phyloP scores from a whole-genome alignment of 2,329 filamentous ascomycete genomes.

The Colletotrichum limetticola region DNA sequence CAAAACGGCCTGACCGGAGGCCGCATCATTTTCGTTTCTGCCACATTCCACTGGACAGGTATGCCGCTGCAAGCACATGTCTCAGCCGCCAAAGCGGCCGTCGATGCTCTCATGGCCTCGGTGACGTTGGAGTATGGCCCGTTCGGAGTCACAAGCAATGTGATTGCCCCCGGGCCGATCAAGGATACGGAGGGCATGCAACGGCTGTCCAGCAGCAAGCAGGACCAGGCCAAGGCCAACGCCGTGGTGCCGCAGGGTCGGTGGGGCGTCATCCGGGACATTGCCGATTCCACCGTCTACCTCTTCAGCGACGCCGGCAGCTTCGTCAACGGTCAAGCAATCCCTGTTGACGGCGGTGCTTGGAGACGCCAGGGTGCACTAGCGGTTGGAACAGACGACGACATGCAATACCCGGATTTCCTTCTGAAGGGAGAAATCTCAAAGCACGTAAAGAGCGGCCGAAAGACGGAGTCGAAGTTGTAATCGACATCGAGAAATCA shows the following conservation, averaged over 20 bases:
- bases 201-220: slow-evolving; percentile 61
- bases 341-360: slow-evolving; percentile 77
- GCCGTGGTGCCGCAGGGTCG: slow-evolving; percentile 77
- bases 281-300: slow-evolving; percentile 92
- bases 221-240: slow-evolving; percentile 45
- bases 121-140: slow-evolving; percentile 92
- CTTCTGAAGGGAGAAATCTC: slow-evolving; percentile 48
- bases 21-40: slow-evolving; percentile 89
- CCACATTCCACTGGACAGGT: slow-evolving; percentile 91
- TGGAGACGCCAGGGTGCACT: slow-evolving; percentile 64
- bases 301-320: slow-evolving; percentile 87
- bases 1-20: slow-evolving; percentile 77
- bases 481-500: slow-evolving; percentile 36
- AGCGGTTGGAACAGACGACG: slow-evolving; percentile 57
- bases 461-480: slow-evolving; percentile 53
- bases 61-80: slow-evolving; percentile 89
- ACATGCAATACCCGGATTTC: slow-evolving; percentile 65
- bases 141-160: slow-evolving; percentile 85
- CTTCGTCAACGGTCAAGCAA: slow-evolving; percentile 84
- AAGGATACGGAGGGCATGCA: slow-evolving; percentile 84
- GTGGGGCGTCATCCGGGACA: slow-evolving; percentile 84
- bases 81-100: slow-evolving; percentile 88
- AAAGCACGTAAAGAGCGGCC: slow-evolving; percentile 45
- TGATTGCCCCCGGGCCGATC: slow-evolving; percentile 90
- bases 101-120: slow-evolving; percentile 84